Conservation (phyloP, 305 asterid species). For the Fraxinus dipetala region DNA sequence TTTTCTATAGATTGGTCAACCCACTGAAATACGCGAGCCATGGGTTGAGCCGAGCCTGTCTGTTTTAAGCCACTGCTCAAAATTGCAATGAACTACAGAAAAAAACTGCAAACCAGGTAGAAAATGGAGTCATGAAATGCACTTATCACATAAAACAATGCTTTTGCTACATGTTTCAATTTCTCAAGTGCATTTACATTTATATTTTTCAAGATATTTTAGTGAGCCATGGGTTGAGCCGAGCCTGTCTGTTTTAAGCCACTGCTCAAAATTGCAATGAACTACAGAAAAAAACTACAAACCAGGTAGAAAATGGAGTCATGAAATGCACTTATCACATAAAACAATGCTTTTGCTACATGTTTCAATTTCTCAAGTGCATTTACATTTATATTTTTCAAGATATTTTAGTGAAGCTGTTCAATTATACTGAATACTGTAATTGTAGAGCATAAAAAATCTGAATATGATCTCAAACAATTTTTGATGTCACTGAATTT, state of each 20-base stretch:
- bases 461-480: background rate
- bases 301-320: background rate
- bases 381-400: background rate
- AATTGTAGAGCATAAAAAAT: background rate
- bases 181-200: background rate
- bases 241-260: background rate
- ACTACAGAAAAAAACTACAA: background rate
- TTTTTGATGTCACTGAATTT: background rate
- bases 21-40: background rate
- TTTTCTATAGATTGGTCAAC: background rate
- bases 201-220: background rate
- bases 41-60: background rate
- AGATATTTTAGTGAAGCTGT: background rate
- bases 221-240: background rate
- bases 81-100: background rate
- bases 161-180: background rate
- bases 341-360: background rate
- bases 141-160: background rate
- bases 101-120: background rate
- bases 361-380: background rate
- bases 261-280: background rate
- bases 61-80: background rate
- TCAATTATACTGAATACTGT: background rate
- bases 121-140: background rate
- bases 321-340: background rate